Percentiles rank a stretch among this genome's conserved stretches.
These are phyloP conservation scores for Scutellaria galericulata DNA, from an alignment of 257 asterid genomes.

Conservation along the genomic window DNA sequence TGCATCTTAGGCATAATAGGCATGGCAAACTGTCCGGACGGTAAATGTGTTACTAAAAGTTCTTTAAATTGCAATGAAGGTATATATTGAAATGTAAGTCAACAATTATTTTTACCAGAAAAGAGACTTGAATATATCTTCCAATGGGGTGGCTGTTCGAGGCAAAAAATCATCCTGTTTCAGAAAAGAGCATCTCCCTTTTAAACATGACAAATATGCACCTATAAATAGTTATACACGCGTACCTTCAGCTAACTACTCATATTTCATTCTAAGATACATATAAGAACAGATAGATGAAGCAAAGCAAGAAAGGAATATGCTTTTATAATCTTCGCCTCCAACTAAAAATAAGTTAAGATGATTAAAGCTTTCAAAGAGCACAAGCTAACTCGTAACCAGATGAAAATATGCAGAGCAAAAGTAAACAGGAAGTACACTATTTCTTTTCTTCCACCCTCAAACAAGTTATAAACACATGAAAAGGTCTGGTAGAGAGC, in stretches of 20 bases:
- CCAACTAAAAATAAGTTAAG: slow-evolving; percentile 5
- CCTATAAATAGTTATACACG: neutral
- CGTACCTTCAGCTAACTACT: neutral
- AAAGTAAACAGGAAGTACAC: neutral
- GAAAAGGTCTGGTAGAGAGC: neutral
- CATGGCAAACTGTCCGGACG: slow-evolving; percentile 72
- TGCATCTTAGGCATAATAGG: slow-evolving; percentile 78
- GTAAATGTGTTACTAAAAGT: neutral
- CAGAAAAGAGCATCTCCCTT: slow-evolving; percentile 32
- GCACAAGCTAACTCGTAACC: neutral
- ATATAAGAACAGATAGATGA: neutral
- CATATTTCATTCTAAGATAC: neutral
- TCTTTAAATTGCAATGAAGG: neutral
- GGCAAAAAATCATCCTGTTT: slow-evolving; percentile 89
- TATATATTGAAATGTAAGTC: slow-evolving; percentile 9
- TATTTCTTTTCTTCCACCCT: neutral
- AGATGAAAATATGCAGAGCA: slow-evolving; percentile 7
- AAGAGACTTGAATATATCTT: slow-evolving; percentile 88
- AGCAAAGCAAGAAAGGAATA: slow-evolving; percentile 4
- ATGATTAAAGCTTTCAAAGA: slow-evolving; percentile 10
- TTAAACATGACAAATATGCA: neutral
- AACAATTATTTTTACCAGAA: slow-evolving; percentile 58
- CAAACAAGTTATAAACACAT: slow-evolving; percentile 1
- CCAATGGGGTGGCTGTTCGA: slow-evolving; percentile 89
- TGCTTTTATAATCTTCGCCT: neutral